These are phyloP conservation scores for Linnemannia zychae DNA, from an alignment of 192 early-diverging fungal genomes.

Conservation along the genomic window DNA sequence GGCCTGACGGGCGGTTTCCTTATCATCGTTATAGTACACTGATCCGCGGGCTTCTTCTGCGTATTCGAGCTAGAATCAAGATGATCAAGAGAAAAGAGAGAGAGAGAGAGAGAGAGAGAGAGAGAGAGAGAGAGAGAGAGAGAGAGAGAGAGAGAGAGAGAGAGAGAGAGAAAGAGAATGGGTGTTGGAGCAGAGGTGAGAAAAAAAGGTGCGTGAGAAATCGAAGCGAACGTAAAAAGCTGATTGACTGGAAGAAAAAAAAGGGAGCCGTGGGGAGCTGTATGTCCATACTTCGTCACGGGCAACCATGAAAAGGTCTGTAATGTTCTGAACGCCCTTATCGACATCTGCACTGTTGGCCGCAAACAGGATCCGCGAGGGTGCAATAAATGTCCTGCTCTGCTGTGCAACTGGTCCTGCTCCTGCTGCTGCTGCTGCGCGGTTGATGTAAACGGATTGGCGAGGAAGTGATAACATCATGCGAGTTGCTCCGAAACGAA, in stretches of 20 bases:
- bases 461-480: background rate
- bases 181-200: no score
- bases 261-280: background rate
- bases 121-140: no score
- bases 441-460: background rate
- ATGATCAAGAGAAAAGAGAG: background rate
- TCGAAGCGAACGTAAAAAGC: no score
- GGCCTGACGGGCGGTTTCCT: conserved; percentile 50
- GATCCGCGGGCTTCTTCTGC: conserved; percentile 61
- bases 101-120: background rate
- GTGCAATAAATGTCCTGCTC: conserved; percentile 13
- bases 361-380: conserved; percentile 11
- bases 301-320: conserved; percentile 47
- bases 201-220: no score
- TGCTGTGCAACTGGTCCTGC: conserved; percentile 10
- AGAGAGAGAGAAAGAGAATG: no score
- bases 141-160: no score
- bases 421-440: conserved; percentile 12
- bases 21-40: conserved; percentile 59
- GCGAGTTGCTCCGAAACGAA: background rate
- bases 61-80: conserved; percentile 37
- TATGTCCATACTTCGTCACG: conserved; percentile 40
- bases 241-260: background rate
- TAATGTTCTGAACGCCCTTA: conserved; percentile 47
- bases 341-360: conserved; percentile 26